Evolutionary conservation across 106 monocot genomes (phyloP).

Genomic region (Gastrodia elata): DNA sequence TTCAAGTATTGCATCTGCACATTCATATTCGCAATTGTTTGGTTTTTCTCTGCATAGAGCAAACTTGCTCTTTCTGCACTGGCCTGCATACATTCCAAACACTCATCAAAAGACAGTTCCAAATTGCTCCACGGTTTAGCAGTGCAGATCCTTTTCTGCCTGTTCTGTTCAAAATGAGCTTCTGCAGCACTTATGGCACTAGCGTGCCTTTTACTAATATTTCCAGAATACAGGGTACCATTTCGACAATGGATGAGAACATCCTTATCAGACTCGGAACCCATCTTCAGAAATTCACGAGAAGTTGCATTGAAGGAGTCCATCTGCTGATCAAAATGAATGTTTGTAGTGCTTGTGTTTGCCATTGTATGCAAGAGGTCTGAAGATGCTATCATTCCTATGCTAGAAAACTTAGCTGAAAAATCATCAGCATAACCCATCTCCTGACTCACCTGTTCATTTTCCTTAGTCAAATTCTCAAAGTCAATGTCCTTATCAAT

Average conservation of each 20-base stretch:
- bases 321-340: constrained; percentile 25
- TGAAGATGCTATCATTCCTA: constrained; percentile 44
- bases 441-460: constrained; percentile 20
- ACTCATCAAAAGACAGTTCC: constrained; percentile 20
- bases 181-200: constrained; percentile 21
- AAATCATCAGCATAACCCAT: constrained; percentile 29
- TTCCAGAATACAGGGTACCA: constrained; percentile 14
- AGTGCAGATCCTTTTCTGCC: constrained; percentile 30
- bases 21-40: constrained; percentile 35
- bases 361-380: constrained; percentile 64
- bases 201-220: constrained; percentile 35
- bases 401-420: constrained; percentile 29
- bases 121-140: constrained; percentile 22
- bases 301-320: constrained; percentile 34
- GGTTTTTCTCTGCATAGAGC: constrained; percentile 48
- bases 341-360: constrained; percentile 16
- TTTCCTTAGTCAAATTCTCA: constrained; percentile 32
- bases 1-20: constrained; percentile 53
- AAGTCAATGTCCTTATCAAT: constrained; percentile 23
- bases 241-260: constrained; percentile 3
- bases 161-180: constrained; percentile 15
- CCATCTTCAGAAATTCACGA: constrained; percentile 28
- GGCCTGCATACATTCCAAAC: constrained; percentile 25
- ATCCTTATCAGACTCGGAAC: constrained; percentile 21
- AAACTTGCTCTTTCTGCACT: constrained; percentile 31